Evolutionary conservation across 495 filamentous ascomycete species (phyloP), one percentile per base, ranked within the genome.

Genomic region (Symbiotaphrina buchneri): DNA sequence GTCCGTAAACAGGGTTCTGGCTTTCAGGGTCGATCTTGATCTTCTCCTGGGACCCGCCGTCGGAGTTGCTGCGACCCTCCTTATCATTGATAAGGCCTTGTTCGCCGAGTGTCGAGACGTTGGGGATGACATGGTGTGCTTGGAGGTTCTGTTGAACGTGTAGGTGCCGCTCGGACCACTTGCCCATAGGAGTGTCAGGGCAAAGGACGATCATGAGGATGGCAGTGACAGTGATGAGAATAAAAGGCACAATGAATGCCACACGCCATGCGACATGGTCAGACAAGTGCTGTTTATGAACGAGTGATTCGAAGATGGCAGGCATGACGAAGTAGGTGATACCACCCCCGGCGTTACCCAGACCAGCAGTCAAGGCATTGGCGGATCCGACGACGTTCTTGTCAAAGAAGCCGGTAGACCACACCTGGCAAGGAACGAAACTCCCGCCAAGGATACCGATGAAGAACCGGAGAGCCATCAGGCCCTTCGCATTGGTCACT

Each of bases 381-480:
- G 84, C 80, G 3, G 79, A 79, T 21, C 85, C 85, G 15, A 95
- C 78, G 11, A 94, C 67, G 44, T 80, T 90, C 58, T 91, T 93
- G 55, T 95, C 85, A 43, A 87, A 92, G 58, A 85, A 94, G 1
- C 76, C 83, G 0, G 85, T 93, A 18, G 74, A 78, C 84, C 85
- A 95, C 5, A 94, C 85, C 41, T 92, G 85, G 48, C 85, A 94
- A 2, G 85, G 85, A 2, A 95, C 84, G 39, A 95, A 95, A 4
- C 65, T 65, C 0, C 75, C 85, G 19, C 85, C 85, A 1, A 95
- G 63, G 33, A 95, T 91, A 21, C 85, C 85, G 32, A 94, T 63
- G 52, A 94, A 94, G 56, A 94, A 92, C 20, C 85, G 71, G 31
- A 84, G 56, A 10, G 72, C 61, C 31, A 83, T 68, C 16, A 94